phyloP scores from a whole-genome alignment of 441 rosid species.

The California macrophylla region DNA sequence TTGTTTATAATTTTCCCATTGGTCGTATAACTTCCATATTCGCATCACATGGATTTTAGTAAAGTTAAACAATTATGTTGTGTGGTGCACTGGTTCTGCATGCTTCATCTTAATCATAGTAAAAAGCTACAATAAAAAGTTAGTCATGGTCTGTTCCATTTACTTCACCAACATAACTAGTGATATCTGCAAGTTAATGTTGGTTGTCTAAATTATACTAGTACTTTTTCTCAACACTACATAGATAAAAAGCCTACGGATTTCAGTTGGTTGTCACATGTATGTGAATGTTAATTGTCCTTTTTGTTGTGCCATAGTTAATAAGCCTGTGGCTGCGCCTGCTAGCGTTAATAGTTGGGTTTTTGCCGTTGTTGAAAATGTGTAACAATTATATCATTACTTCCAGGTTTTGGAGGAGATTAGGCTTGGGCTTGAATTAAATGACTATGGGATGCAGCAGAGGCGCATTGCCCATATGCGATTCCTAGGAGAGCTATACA shows the following conservation, averaged over 20 bases:
- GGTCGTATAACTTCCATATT: neutral
- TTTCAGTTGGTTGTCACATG: neutral
- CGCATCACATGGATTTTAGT: neutral
- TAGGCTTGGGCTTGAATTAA: constrained; percentile 82
- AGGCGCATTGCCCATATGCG: constrained; percentile 94
- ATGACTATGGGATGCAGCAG: constrained; percentile 97
- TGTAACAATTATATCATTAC: constrained; percentile 9
- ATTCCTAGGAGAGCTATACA: constrained; percentile 93
- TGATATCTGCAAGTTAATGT: neutral
- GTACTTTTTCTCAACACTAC: neutral
- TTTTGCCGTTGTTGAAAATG: constrained; percentile 9
- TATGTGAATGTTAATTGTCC: neutral
- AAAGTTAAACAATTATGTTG: neutral
- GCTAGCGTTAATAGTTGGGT: neutral
- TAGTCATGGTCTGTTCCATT: neutral
- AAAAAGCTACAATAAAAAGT: neutral
- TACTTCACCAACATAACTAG: neutral
- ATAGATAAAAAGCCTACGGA: neutral
- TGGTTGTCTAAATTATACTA: neutral
- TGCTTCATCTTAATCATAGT: neutral
- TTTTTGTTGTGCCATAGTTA: neutral
- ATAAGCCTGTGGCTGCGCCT: neutral
- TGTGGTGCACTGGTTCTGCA: neutral
- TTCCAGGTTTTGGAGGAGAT: constrained; percentile 96
- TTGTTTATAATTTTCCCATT: neutral